Evolutionary conservation across 176 grass and related monocot species (phyloP).

Genomic region (Musa beccarii): DNA sequence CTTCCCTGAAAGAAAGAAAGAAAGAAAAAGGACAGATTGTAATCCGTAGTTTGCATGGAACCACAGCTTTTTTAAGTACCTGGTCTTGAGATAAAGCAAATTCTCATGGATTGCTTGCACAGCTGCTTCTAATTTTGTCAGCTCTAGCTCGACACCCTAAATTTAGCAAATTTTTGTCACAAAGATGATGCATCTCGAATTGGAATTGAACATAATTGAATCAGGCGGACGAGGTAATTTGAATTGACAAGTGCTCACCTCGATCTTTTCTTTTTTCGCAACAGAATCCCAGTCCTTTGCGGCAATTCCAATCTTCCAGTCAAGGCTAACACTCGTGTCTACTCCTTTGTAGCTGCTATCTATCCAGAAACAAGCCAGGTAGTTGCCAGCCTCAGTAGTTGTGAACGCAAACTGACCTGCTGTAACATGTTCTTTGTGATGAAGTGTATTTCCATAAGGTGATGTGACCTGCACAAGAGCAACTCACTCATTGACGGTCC

Average conservation of each 20-base stretch:
- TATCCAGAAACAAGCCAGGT: slow-evolving; percentile 89
- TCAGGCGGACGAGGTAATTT: background rate
- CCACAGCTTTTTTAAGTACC: slow-evolving; percentile 22
- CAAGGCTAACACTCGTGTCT: slow-evolving; percentile 58
- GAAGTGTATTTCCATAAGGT: slow-evolving; percentile 77
- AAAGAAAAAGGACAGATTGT: background rate
- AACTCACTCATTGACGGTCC: slow-evolving; percentile 1
- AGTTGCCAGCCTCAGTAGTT: slow-evolving; percentile 81
- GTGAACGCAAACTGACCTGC: slow-evolving; percentile 81
- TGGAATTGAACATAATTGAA: background rate
- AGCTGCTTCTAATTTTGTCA: slow-evolving; percentile 68
- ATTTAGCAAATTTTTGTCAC: slow-evolving; percentile 8
- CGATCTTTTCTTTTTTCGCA: slow-evolving; percentile 88
- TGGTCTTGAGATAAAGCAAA: slow-evolving; percentile 63
- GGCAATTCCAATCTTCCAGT: slow-evolving; percentile 87
- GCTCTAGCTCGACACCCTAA: slow-evolving; percentile 80
- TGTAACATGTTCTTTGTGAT: slow-evolving; percentile 61
- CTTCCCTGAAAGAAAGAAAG: slow-evolving; percentile 43
- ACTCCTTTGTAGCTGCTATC: slow-evolving; percentile 60
- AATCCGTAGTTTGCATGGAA: background rate
- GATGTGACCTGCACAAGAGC: slow-evolving; percentile 61
- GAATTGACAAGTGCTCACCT: slow-evolving; percentile 29
- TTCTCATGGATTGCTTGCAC: slow-evolving; percentile 76
- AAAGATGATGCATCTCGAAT: background rate
- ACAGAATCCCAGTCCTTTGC: slow-evolving; percentile 92